Evolutionary conservation across 2,329 filamentous ascomycete species (phyloP), one percentile per base, ranked within the genome.

Genomic region (Podosphaera leucotricha): DNA sequence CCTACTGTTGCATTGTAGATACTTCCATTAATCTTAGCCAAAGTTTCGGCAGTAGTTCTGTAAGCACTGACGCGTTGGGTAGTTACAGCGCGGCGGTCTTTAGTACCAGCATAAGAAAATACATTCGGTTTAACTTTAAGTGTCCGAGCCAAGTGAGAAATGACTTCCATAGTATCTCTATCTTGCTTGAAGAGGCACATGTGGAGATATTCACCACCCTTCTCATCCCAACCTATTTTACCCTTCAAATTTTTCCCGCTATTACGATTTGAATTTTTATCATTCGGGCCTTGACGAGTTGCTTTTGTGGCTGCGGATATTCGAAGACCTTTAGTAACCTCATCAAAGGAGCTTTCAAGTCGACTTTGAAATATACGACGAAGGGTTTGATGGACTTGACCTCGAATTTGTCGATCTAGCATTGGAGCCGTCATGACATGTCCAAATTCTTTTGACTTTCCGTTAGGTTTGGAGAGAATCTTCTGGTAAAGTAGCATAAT

Each of bases 181-280:
- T 83, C 83, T 58, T 81, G 77, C 58, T 83, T 83, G 64, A 79
- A 78, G 33, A 83, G 63, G 0, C 72, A 77, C 55, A 82, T 82
- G 56, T 83, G 78, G n/a, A 82, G 60, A 54, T 76, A 75, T 46
- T 77, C 70, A 7, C 78, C 78, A 30, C 77, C 76, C 37, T 77
- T 63, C 50, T 80, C 75, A 44, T 73, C 64, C 75, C 75, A 80
- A 43, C 64, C 66, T 30, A 71, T 54, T 51, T 68, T 70, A 38
- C 64, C 49, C 19, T 48, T 41, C 39, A 54, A 47, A 24, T 38
- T 44, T 21, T 46, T 46, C 3, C 45, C 44, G 38, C 45, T 44
- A 6, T 45, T 43, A 11, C 41, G 49, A 21, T 53, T 50, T 21
- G 41, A 43, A 15, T 49, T 47, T 21, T 47, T 45, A 10, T 41